Conservation (phyloP, 257 asterid genomes). For the Avicennia marina region DNA sequence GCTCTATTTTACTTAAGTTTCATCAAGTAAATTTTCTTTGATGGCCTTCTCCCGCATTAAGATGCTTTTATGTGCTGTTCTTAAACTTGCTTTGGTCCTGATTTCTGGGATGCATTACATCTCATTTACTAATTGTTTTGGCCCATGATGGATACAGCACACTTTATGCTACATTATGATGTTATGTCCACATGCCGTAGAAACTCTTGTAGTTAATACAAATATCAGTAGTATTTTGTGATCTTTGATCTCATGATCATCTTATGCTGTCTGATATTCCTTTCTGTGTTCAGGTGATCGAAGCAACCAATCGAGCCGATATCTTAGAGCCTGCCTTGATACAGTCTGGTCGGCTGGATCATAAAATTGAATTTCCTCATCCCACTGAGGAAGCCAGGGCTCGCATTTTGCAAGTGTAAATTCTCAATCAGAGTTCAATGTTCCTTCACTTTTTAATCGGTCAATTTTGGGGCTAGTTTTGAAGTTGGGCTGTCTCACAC, state of each 20-base stretch:
- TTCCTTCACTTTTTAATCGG: not conserved
- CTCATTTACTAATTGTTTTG: too few relatives aligned
- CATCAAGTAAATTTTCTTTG: not conserved
- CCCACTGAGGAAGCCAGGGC: conserved; percentile 94
- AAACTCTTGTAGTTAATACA: too few relatives aligned
- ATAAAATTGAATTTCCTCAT: conserved; percentile 95
- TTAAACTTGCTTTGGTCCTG: too few relatives aligned
- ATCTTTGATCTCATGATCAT: too few relatives aligned
- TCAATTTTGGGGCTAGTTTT: not conserved
- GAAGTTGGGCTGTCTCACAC: too few relatives aligned
- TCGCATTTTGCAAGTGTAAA: conserved; percentile 63
- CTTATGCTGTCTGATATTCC: not conserved
- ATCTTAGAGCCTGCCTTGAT: conserved; percentile 91
- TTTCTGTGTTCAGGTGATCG: conserved; percentile 65
- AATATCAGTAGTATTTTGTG: not conserved
- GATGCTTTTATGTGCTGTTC: not conserved
- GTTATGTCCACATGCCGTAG: not conserved
- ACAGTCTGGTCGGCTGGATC: conserved; percentile 96
- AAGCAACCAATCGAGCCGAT: conserved; percentile 96
- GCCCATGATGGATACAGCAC: not conserved
- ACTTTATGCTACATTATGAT: not conserved
- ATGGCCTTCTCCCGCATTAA: conserved; percentile 1
- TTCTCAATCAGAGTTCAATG: not conserved
- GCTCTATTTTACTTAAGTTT: not conserved
- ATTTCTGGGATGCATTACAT: too few relatives aligned